Conservation (phyloP, 2,329 filamentous ascomycete species). For the Hymenoscyphus linearis region DNA sequence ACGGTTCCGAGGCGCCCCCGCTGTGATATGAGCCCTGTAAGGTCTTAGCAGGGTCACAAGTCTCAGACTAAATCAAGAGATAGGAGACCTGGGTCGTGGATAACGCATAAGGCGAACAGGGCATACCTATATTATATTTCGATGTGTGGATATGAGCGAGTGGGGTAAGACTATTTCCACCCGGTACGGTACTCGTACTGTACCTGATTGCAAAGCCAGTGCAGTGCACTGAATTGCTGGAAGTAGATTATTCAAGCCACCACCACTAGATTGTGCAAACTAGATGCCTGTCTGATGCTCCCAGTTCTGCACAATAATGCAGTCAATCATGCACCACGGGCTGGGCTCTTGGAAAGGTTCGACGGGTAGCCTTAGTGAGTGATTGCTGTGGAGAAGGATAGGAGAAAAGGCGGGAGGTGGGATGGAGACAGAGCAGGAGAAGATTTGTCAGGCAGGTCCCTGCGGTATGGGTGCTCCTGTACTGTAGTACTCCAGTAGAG, state of each 20-base stretch:
- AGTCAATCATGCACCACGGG: slow-evolving; percentile 14
- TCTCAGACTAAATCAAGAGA: slow-evolving; percentile 21
- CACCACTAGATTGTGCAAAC: slow-evolving; percentile 21
- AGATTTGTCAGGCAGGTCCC: slow-evolving; percentile 7
- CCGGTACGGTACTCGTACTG: background rate
- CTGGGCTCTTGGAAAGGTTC: slow-evolving; percentile 8
- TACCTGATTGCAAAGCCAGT: background rate
- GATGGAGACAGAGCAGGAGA: slow-evolving; percentile 8
- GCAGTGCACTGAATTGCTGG: background rate
- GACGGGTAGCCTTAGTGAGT: background rate
- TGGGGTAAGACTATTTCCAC: background rate
- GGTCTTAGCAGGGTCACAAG: slow-evolving; percentile 25
- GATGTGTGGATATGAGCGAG: slow-evolving; percentile 3
- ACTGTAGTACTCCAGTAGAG: slow-evolving; percentile 1
- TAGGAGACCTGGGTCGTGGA: slow-evolving; percentile 17
- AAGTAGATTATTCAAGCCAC: background rate
- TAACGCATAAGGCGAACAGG: slow-evolving; percentile 25
- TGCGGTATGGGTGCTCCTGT: slow-evolving; percentile 11
- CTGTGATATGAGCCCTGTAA: slow-evolving; percentile 20
- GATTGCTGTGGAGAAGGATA: background rate
- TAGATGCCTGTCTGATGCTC: slow-evolving; percentile 12
- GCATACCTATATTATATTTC: slow-evolving; percentile 25
- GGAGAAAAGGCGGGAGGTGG: slow-evolving; percentile 10
- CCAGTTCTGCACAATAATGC: slow-evolving; percentile 9
- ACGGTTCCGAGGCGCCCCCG: slow-evolving; percentile 19